phyloP scores from a whole-genome alignment of 73 alveolate species.

The Stentor roeselii region DNA sequence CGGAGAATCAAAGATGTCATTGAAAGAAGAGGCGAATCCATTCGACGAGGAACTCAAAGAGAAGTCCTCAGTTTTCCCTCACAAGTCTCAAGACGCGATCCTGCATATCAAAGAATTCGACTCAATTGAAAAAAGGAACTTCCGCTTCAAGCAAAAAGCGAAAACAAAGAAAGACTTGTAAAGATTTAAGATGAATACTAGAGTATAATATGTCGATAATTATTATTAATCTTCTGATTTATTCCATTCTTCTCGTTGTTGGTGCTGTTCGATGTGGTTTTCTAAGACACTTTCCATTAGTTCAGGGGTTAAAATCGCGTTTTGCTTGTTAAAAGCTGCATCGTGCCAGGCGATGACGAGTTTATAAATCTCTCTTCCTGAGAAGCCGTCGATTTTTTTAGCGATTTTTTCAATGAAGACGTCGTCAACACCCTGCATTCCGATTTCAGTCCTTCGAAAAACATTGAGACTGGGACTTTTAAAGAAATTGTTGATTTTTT shows the following conservation, averaged over 20 bases:
- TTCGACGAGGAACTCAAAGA: too few species aligned
- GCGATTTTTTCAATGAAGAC: constrained; percentile 57
- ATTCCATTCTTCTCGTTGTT: constrained; percentile 53
- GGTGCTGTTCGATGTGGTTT: constrained; percentile 45
- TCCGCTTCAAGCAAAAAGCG: too few species aligned
- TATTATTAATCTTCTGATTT: constrained; percentile 37
- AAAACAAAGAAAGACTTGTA: too few species aligned
- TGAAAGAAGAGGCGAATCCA: too few species aligned
- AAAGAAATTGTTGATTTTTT: constrained; percentile 34
- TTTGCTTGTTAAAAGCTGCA: constrained; percentile 66
- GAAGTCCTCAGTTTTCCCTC: too few species aligned
- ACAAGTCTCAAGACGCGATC: too few species aligned
- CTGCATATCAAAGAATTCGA: too few species aligned
- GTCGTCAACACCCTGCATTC: constrained; percentile 62
- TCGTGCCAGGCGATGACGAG: constrained; percentile 85
- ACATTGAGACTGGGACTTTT: constrained; percentile 46
- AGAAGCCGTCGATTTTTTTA: constrained; percentile 77
- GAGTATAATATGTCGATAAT: too few species aligned
- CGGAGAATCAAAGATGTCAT: constrained; percentile 7
- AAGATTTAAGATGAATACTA: too few species aligned
- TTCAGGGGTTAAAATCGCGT: constrained; percentile 60
- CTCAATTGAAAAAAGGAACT: too few species aligned
- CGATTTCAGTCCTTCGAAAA: constrained; percentile 48
- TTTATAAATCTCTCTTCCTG: constrained; percentile 86
- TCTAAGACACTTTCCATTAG: constrained; percentile 40